Evolutionary conservation across 148 eudicot species (phyloP), one percentile per base, ranked within the genome.

Genomic region (Arbutus unedo): DNA sequence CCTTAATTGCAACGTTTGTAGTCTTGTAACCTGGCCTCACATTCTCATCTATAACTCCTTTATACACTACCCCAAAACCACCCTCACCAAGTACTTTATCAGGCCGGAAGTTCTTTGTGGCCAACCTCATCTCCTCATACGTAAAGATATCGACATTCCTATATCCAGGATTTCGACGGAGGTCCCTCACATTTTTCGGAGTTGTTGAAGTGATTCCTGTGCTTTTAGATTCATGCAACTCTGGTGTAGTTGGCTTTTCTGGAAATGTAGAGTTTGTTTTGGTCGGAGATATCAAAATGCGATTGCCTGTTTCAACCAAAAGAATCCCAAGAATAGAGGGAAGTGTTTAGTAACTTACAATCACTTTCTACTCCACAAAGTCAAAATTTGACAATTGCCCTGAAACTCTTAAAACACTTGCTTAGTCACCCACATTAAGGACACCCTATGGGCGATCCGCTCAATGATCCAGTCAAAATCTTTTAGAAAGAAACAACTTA

Each of bases 41-140:
- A 51, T 71, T 83, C 78, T 90, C 97, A 85, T 93, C 91, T 77
- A 94, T 87, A 60, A 89, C 85, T 53, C 97, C 98, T 89, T 89
- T 93, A 81, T 94, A 94, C 81, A 94, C 98, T 50, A 93, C 90
- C 80, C 98, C 98, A 83, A 94, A 94, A 57, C 98, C 98, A 80
- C 98, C 98, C 89, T 94, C 95, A 56, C 98, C 98, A 23, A 94
- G 90, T 73, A 93, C 91, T 78, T 91, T 96, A 89, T 94, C 93
- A 13, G 95, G 92, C 53, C 98, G 90, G 75, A 94, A 94, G 50
- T 89, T 90, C 88, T 93, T 94, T 23, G 98, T 94, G 18, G 95
- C 93, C 88, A 91, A 49, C 82, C 91, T 89, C 98, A 94, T 91
- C 89, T 94, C 98, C 60, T 91, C 93, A 83, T 91, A 94, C 4